A percentile compares a stretch with the other conserved stretches of the same genome.
These are phyloP conservation scores for Nakazawaea pomicola DNA, from an alignment of 805 yeast genomes.

Conservation along the genomic window DNA sequence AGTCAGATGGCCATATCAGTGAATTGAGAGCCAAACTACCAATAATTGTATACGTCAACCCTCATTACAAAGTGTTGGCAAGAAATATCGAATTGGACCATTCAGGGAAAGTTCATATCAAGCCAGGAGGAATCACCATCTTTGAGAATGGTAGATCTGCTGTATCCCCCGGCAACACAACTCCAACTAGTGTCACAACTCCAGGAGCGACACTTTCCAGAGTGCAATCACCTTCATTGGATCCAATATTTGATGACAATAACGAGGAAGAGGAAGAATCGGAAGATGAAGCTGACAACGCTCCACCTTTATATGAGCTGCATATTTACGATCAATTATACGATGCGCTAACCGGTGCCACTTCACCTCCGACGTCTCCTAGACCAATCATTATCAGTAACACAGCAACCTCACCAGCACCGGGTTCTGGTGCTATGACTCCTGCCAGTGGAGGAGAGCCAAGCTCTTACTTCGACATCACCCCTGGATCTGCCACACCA, in stretches of 20 bases:
- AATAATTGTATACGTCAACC: slow-evolving; percentile 60
- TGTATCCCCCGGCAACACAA: neutral
- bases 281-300: slow-evolving; percentile 17
- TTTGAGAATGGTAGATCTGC: slow-evolving; percentile 9
- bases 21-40: slow-evolving; percentile 91
- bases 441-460: slow-evolving; percentile 1
- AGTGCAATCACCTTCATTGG: slow-evolving; percentile 6
- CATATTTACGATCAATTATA: slow-evolving; percentile 33
- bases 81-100: slow-evolving; percentile 21
- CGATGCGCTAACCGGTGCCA: slow-evolving; percentile 25
- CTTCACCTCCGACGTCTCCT: slow-evolving; percentile 17
- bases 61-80: slow-evolving; percentile 16
- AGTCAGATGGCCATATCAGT: slow-evolving; percentile 82
- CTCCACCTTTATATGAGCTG: slow-evolving; percentile 40
- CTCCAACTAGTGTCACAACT: neutral
- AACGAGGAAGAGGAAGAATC: slow-evolving; percentile 16
- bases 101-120: slow-evolving; percentile 21
- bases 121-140: slow-evolving; percentile 15
- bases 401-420: slow-evolving; percentile 1
- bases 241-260: slow-evolving; percentile 7
- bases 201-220: neutral
- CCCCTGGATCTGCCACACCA: slow-evolving; percentile 9
- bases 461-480: slow-evolving; percentile 9
- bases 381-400: slow-evolving; percentile 9
- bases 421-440: neutral